Percentiles rank a stretch among this genome's conserved stretches.
phyloP scores from a whole-genome alignment of 139 green algal species.

The Volvox africanus region DNA sequence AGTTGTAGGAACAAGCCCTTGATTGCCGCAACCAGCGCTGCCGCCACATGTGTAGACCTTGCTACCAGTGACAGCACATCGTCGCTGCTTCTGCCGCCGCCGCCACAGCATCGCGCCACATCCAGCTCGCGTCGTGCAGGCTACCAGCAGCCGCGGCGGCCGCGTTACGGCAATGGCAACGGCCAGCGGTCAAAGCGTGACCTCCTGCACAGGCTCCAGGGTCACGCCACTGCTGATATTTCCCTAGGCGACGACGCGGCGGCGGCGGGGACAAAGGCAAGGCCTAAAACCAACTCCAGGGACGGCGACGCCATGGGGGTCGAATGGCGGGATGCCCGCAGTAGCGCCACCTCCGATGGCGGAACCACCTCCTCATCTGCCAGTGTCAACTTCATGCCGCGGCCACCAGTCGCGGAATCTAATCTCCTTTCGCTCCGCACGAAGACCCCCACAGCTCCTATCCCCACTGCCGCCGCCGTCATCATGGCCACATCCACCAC shows the following conservation, averaged over 20 bases:
- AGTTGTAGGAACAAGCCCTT: neutral
- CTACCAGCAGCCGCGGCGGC: no score
- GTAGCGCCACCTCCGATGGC: neutral
- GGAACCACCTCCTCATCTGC: neutral
- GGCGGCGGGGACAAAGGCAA: neutral
- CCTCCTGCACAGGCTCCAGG: no score
- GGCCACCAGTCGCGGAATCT: neutral
- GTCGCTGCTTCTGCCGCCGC: neutral
- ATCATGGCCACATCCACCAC: no score
- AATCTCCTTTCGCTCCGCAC: neutral
- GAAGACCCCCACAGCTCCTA: neutral
- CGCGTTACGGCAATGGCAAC: no score
- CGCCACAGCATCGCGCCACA: neutral
- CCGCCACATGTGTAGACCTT: neutral
- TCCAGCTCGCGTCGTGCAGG: no score
- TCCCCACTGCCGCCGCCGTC: neutral
- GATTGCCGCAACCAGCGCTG: no score
- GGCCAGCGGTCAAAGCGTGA: no score
- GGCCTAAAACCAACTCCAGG: neutral
- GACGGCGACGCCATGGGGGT: neutral
- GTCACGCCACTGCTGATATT: no score
- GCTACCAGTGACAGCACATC: neutral
- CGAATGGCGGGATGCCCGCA: neutral
- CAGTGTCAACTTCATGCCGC: constrained; percentile 20
- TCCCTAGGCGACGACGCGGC: neutral